Conservation (phyloP, 495 filamentous ascomycete genomes). For the Penicillium nucicola region DNA sequence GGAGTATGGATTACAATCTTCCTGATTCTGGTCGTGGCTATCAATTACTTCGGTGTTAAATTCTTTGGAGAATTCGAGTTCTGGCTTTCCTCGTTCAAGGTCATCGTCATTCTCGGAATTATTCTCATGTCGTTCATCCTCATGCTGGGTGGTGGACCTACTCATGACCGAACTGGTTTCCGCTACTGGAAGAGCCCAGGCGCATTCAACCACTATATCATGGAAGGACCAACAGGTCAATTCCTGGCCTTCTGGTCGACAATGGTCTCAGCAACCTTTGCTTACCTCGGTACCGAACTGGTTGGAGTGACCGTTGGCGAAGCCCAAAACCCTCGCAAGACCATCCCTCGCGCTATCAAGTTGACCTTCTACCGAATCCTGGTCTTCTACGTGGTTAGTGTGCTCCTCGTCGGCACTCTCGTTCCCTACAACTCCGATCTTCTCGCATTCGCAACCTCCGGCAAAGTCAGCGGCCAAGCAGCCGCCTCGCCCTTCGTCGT, state of each 20-base stretch:
- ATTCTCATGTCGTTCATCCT: conserved; percentile 66
- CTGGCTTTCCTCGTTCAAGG: conserved; percentile 74
- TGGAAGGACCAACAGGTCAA: conserved; percentile 40
- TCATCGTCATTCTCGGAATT: conserved; percentile 67
- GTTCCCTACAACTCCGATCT: conserved; percentile 53
- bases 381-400: conserved; percentile 68
- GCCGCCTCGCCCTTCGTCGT: conserved; percentile 63
- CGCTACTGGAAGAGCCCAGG: conserved; percentile 76
- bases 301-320: conserved; percentile 71
- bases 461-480: conserved; percentile 36
- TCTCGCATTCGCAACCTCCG: conserved; percentile 38
- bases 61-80: conserved; percentile 84
- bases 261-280: conserved; percentile 76
- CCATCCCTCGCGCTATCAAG: conserved; percentile 73
- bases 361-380: conserved; percentile 83
- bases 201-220: conserved; percentile 45
- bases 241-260: conserved; percentile 79
- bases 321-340: conserved; percentile 70
- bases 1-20: conserved; percentile 57
- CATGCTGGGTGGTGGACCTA: conserved; percentile 72
- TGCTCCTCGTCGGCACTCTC: conserved; percentile 53
- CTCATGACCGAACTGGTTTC: conserved; percentile 69
- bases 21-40: conserved; percentile 46
- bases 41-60: conserved; percentile 58
- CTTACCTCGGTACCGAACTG: conserved; percentile 81